Evolutionary conservation across 176 grass and related monocot genomes (phyloP).

Genomic region (Typha latifolia): DNA sequence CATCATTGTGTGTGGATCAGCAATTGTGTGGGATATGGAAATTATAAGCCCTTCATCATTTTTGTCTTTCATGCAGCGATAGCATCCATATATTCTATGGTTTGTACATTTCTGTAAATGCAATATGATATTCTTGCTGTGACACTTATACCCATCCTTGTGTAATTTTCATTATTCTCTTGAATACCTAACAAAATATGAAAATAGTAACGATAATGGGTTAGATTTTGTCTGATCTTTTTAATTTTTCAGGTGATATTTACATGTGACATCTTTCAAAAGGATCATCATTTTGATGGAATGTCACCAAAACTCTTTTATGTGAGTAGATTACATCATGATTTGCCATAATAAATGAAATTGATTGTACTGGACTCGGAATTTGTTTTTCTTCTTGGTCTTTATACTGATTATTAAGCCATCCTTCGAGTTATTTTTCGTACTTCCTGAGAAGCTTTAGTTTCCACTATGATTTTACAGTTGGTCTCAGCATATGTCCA

Average conservation of each 20-base stretch:
- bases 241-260: conserved; percentile 52
- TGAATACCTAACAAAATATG: too few species aligned
- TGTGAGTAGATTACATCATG: conserved; percentile 42
- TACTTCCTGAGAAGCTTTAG: too few species aligned
- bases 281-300: conserved; percentile 47
- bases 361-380: neutral
- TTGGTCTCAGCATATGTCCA: too few species aligned
- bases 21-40: conserved; percentile 91
- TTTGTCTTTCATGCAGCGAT: conserved; percentile 73
- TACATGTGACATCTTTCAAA: conserved; percentile 45
- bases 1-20: conserved; percentile 97
- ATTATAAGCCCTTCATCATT: conserved; percentile 84
- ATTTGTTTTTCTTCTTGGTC: neutral
- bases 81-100: conserved; percentile 69
- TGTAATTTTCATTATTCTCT: neutral
- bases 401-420: neutral
- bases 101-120: conserved; percentile 18
- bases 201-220: neutral
- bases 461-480: too few species aligned
- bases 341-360: neutral
- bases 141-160: neutral
- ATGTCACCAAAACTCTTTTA: conserved; percentile 48
- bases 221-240: neutral
- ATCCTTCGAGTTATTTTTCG: neutral
- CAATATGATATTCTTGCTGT: neutral